phyloP scores from a whole-genome alignment of 345 rosid genomes.

The Melaleuca quinquenervia region DNA sequence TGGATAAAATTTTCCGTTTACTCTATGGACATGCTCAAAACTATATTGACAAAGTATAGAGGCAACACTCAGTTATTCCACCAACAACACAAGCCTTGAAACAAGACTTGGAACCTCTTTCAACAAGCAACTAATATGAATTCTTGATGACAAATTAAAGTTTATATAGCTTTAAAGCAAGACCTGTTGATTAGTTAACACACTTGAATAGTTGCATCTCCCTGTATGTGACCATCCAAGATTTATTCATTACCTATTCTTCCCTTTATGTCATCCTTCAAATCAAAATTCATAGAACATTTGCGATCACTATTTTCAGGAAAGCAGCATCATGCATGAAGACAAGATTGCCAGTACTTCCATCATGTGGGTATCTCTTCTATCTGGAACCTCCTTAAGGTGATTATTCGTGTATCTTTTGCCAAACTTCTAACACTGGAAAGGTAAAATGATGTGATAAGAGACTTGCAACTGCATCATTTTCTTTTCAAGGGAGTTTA shows the following conservation, averaged over 20 bases:
- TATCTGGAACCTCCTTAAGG: neutral
- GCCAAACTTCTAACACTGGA: neutral
- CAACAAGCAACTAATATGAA: neutral
- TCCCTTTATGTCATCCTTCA: neutral
- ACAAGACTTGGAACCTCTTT: neutral
- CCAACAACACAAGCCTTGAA: neutral
- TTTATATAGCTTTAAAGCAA: neutral
- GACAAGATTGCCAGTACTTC: neutral
- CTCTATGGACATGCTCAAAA: neutral
- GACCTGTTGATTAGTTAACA: neutral
- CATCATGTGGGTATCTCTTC: neutral
- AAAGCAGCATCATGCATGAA: neutral
- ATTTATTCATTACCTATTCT: neutral
- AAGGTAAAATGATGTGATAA: neutral
- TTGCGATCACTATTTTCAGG: neutral
- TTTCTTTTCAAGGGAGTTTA: neutral
- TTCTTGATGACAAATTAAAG: neutral
- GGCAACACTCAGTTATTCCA: neutral
- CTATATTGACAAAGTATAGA: neutral
- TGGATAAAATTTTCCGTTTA: neutral
- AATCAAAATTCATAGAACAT: neutral
- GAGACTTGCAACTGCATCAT: neutral
- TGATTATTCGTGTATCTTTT: neutral
- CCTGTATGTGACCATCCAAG: neutral
- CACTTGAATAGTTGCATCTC: neutral